Base-by-base conservation (phyloP, 257 asterid genomes). In the Handroanthus guayacan region DNA sequence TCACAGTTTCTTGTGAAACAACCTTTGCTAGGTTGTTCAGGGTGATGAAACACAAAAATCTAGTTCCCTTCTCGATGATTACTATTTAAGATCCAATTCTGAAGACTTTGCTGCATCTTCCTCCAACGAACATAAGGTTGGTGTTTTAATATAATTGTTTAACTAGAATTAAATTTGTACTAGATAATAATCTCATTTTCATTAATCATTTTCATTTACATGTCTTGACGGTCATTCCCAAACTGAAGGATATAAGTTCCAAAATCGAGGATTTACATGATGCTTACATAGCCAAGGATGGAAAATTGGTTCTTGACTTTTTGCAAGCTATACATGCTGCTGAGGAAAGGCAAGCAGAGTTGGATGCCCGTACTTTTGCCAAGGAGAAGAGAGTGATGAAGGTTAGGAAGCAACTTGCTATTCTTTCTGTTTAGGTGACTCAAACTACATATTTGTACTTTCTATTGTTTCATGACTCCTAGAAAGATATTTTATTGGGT, bases 241-340 rank as follows among this genome's bases (percentile, higher is more conserved):
- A 82, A 76, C 72, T 81, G 82, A 82, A 91, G 97, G 89, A 86
- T 79, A 58, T 56, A 73, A 78, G 77, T 71, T 83, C 89, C 79
- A 52, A 71, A 48, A 68, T 41, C n/a, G 94, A 91, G 85, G 90
- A 80, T 78, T 75, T 55, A 37, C 51, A 71, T 79, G 97, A 85
- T 71, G 90, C 85, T 78, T 89, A 80, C 83, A 79, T 90, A 89
- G 80, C 96, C 44, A 85, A 87, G 82, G 98, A 95, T 83, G 98
- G 98, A 45, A 91, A 91, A 83, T 67, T 95, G 88, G 88, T 93
- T 83, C 85, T 95, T 80, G 98, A 93, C 86, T 90, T 95, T 80
- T 79, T 95, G 84, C 88, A 93, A 87, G 97, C 97, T 77, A 86
- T 95, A 78, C 99, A 93, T 89, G 97, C 96, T 81, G 98, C 99